A percentile compares a stretch with the other conserved stretches of the same genome.
Evolutionary conservation across 1,139 yeast genomes (phyloP).

Genomic region (Chernovozyma sophiae-reginae): DNA sequence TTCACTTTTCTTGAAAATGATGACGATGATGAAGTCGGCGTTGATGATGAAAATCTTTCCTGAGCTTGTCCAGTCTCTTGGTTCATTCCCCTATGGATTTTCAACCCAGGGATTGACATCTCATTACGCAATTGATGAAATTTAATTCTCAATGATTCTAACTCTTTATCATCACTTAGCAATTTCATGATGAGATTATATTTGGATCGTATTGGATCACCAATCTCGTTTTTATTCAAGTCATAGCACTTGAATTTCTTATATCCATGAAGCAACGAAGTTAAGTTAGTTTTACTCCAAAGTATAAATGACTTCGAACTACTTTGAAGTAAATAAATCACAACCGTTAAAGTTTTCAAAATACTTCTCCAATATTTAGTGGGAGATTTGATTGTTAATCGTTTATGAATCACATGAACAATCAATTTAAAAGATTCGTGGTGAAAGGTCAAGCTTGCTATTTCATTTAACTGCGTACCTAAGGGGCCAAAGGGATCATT

Average conservation of each 20-base stretch:
- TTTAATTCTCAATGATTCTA: constrained; percentile 30
- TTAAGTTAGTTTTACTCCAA: constrained; percentile 21
- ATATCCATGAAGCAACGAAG: constrained; percentile 11
- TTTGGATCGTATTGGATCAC: constrained; percentile 26
- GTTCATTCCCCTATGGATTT: constrained; percentile 8
- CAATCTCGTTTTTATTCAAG: constrained; percentile 9
- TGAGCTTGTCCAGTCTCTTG: constrained; percentile 5
- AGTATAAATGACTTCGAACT: constrained; percentile 32
- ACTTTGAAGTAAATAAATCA: constrained; percentile 34
- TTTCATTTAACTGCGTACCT: constrained; percentile 31
- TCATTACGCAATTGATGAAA: constrained; percentile 38
- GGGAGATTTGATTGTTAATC: constrained; percentile 9
- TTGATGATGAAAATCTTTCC: constrained; percentile 7
- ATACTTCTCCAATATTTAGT: constrained; percentile 17
- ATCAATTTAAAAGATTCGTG: constrained; percentile 8
- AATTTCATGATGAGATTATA: constrained; percentile 24
- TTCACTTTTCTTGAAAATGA: constrained; percentile 9
- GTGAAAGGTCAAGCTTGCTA: constrained; percentile 26
- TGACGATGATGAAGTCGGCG: constrained; percentile 5
- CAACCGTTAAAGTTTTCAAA: constrained; percentile 33
- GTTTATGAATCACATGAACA: constrained; percentile 11
- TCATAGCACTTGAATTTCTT: constrained; percentile 9
- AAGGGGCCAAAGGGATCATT: constrained; percentile 39
- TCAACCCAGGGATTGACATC: constrained; percentile 36
- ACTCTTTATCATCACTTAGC: constrained; percentile 22